Conservation (phyloP, 495 filamentous ascomycete genomes). For the Podospora pseudopauciseta region DNA sequence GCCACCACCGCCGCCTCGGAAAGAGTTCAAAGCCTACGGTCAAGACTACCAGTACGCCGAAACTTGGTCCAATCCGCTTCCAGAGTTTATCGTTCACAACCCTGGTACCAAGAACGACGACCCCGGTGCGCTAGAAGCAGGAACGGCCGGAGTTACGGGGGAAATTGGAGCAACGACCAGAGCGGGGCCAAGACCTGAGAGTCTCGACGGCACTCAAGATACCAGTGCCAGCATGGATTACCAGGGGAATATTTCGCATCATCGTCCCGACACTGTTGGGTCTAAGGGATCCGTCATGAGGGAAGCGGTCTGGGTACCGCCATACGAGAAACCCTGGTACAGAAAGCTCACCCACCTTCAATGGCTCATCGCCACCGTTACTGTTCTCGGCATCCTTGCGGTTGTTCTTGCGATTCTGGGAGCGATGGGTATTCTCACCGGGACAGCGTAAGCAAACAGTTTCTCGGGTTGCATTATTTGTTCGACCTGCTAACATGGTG, state of each 20-base stretch:
- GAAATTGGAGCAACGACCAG: background rate
- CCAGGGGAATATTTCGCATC: background rate
- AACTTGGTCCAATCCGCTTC: constrained; percentile 25
- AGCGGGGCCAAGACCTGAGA: constrained; percentile 6
- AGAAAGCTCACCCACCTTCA: constrained; percentile 16
- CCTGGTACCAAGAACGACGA: background rate
- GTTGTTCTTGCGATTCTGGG: constrained; percentile 31
- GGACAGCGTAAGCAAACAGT: constrained; percentile 14
- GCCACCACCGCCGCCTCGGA: constrained; percentile 3
- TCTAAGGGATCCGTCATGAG: constrained; percentile 17
- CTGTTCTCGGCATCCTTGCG: constrained; percentile 22
- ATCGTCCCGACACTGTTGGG: constrained; percentile 2
- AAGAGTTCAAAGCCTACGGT: constrained; percentile 18
- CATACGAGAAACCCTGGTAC: constrained; percentile 26
- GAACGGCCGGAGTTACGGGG: background rate
- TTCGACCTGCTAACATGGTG: constrained; percentile 14
- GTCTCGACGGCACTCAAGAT: constrained; percentile 14
- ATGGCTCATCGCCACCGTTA: constrained; percentile 21
- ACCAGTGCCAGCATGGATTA: background rate
- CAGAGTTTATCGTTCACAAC: constrained; percentile 22
- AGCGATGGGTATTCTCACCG: constrained; percentile 22
- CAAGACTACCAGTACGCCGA: constrained; percentile 31
- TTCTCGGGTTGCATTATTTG: background rate
- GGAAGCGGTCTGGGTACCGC: constrained; percentile 22
- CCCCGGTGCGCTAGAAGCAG: background rate